Conservation (phyloP, 805 yeast species). For the Barnettozyma sucrosica region DNA sequence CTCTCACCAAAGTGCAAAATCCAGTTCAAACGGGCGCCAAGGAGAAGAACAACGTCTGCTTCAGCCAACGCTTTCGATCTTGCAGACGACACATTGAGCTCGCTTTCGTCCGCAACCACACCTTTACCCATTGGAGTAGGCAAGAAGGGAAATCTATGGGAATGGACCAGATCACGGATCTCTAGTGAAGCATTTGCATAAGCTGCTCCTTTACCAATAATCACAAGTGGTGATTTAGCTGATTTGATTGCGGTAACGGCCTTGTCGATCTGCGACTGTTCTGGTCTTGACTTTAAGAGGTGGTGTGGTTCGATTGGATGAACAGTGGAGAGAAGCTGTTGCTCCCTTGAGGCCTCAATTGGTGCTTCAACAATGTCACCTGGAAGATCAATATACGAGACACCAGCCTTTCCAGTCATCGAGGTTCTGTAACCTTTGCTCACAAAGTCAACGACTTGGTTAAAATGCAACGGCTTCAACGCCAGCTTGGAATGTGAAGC, state of each 20-base stretch:
- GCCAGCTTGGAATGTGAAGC: conserved; percentile 46
- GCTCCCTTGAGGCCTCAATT: neutral
- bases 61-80: conserved; percentile 50
- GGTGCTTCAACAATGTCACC: conserved; percentile 44
- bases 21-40: conserved; percentile 73
- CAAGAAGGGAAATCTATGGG: conserved; percentile 46
- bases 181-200: conserved; percentile 35
- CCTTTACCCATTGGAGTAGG: conserved; percentile 85
- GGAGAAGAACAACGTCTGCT: conserved; percentile 53
- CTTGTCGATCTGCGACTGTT: conserved; percentile 27
- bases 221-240: conserved; percentile 45
- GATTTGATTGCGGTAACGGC: conserved; percentile 31
- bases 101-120: conserved; percentile 44
- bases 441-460: conserved; percentile 34
- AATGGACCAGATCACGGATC: conserved; percentile 36
- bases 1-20: conserved; percentile 60
- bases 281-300: conserved; percentile 33
- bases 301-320: conserved; percentile 4
- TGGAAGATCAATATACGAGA: conserved; percentile 59
- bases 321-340: conserved; percentile 1
- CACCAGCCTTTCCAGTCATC: conserved; percentile 50
- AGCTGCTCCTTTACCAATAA: conserved; percentile 66
- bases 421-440: conserved; percentile 42
- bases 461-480: conserved; percentile 34
- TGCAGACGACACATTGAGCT: conserved; percentile 53